Conservation (phyloP, 345 rosid genomes). For the Melaleuca quinquenervia region DNA sequence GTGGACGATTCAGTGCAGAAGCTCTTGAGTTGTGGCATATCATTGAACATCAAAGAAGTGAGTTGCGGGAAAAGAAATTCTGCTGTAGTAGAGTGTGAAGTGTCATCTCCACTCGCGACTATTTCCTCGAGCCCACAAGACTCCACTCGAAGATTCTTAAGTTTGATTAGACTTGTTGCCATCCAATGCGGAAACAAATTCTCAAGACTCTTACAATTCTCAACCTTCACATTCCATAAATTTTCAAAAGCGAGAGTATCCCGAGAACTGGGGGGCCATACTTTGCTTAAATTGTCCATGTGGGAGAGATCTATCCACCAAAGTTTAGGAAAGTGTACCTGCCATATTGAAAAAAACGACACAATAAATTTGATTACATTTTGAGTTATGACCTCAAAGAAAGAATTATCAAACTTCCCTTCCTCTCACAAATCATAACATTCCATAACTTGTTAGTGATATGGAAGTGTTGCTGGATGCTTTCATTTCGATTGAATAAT, state of each 20-base stretch:
- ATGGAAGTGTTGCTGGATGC: too few species aligned
- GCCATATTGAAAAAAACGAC: neutral
- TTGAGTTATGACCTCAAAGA: neutral
- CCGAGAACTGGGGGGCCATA: fast-evolving
- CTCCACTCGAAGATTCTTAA: neutral
- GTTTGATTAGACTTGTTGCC: neutral
- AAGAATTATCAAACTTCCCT: neutral
- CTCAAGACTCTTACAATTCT: neutral
- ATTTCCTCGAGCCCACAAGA: fast-evolving
- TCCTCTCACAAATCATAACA: neutral
- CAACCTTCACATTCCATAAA: fast-evolving
- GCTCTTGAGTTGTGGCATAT: neutral
- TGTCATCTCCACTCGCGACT: neutral
- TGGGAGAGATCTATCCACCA: fast-evolving
- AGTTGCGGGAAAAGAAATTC: neutral
- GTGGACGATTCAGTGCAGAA: neutral
- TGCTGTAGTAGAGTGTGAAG: neutral
- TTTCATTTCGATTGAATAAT: too few species aligned
- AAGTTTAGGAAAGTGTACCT: neutral
- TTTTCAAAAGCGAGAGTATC: neutral
- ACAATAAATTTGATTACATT: neutral
- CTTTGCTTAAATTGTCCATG: neutral
- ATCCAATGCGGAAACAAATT: neutral
- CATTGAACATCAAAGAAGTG: neutral
- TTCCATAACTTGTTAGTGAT: neutral